These are phyloP conservation scores for Solanum neorickii DNA, from an alignment of 257 asterid species.

Conservation along the genomic window DNA sequence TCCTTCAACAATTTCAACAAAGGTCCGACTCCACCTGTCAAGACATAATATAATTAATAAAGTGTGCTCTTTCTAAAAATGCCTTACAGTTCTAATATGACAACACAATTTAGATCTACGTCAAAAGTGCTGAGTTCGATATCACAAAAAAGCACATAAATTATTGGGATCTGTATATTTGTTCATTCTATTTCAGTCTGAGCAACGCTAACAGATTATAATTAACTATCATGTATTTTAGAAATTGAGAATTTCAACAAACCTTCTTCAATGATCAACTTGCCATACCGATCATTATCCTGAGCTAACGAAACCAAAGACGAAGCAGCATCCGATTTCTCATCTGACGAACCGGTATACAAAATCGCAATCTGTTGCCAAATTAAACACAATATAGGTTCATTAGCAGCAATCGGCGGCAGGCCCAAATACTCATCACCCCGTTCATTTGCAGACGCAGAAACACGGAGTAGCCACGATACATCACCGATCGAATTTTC, in stretches of 20 bases:
- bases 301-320: constrained; percentile 57
- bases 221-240: neutral
- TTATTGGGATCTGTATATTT: neutral
- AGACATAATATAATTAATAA: neutral
- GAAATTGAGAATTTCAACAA: neutral
- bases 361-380: constrained; percentile 77
- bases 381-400: constrained; percentile 55
- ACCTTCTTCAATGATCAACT: constrained; percentile 56
- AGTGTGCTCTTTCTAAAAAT: neutral
- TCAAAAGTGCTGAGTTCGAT: neutral
- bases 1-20: constrained; percentile 49
- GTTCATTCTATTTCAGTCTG: neutral
- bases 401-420: constrained; percentile 75
- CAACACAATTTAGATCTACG: neutral
- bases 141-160: neutral
- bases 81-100: neutral
- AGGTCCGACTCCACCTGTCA: constrained; percentile 44
- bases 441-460: constrained; percentile 52
- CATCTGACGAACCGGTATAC: constrained; percentile 38
- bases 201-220: neutral
- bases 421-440: constrained; percentile 52
- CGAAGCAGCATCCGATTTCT: constrained; percentile 53
- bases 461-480: constrained; percentile 69
- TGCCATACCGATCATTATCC: constrained; percentile 53
- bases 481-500: constrained; percentile 73